Conservation (phyloP, 805 yeast species). For the Saturnispora besseyi region DNA sequence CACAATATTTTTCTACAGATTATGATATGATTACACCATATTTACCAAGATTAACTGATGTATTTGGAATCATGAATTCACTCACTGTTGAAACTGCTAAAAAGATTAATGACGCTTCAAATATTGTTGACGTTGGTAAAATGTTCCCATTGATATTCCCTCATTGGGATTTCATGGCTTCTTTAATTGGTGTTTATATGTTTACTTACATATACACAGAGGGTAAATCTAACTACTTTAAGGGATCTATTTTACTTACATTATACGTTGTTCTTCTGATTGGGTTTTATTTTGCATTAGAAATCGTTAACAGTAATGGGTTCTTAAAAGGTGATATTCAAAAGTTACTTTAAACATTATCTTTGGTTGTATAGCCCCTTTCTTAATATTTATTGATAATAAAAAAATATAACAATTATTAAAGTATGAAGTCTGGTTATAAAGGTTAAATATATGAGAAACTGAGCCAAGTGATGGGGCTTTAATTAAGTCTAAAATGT, state of each 20-base stretch:
- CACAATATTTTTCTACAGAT: neutral
- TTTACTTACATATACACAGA: slow-evolving; percentile 94
- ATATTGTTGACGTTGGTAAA: slow-evolving; percentile 15
- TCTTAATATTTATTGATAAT: neutral
- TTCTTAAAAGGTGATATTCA: neutral
- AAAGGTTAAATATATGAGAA: neutral
- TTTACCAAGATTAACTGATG: slow-evolving; percentile 10
- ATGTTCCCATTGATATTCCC: slow-evolving; percentile 86
- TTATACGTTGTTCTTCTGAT: slow-evolving; percentile 64
- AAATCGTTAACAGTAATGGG: slow-evolving; percentile 23
- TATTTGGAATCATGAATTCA: slow-evolving; percentile 4
- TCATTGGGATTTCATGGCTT: slow-evolving; percentile 87
- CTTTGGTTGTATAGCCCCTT: neutral
- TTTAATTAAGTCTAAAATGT: neutral
- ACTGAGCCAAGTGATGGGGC: neutral
- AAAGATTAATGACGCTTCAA: neutral
- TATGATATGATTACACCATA: neutral
- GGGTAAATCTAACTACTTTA: slow-evolving; percentile 93
- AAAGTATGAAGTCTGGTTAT: neutral
- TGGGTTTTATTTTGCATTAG: slow-evolving; percentile 68
- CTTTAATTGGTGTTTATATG: slow-evolving; percentile 74
- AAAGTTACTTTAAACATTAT: neutral
- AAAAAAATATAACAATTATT: neutral
- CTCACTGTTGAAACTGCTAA: neutral
- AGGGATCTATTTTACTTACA: slow-evolving; percentile 80